Percentiles rank a stretch among this genome's conserved stretches.
phyloP scores from a whole-genome alignment of 1,139 yeast genomes.

The Yamadazyma triangularis region DNA sequence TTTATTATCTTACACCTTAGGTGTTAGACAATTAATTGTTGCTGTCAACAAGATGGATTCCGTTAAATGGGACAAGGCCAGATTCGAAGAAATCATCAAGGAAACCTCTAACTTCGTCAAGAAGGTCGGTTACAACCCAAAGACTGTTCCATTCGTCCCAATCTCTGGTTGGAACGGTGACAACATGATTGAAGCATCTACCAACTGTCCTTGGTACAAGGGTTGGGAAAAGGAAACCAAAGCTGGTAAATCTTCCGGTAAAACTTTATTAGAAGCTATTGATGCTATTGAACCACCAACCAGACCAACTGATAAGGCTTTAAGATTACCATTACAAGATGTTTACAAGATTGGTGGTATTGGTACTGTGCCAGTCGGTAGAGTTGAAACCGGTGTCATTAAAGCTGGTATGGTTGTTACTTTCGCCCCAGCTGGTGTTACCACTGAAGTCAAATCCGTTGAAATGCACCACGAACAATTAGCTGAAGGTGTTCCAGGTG shows the following conservation, averaged over 20 bases:
- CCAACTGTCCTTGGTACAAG: slow-evolving; percentile 90
- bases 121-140: slow-evolving; percentile 93
- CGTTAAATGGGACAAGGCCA: slow-evolving; percentile 77
- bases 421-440: slow-evolving; percentile 89
- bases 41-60: slow-evolving; percentile 95
- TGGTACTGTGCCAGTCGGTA: slow-evolving; percentile 92
- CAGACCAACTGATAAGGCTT: slow-evolving; percentile 88
- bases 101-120: slow-evolving; percentile 85
- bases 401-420: slow-evolving; percentile 90
- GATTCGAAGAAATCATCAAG: slow-evolving; percentile 80
- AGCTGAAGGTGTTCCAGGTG: slow-evolving; percentile 80
- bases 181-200: slow-evolving; percentile 81
- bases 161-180: slow-evolving; percentile 95
- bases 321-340: slow-evolving; percentile 89
- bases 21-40: slow-evolving; percentile 72
- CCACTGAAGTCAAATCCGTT: slow-evolving; percentile 91
- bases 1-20: slow-evolving; percentile 82
- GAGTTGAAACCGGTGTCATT: slow-evolving; percentile 90
- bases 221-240: slow-evolving; percentile 88
- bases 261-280: slow-evolving; percentile 85
- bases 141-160: slow-evolving; percentile 88
- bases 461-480: slow-evolving; percentile 93
- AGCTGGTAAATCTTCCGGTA: slow-evolving; percentile 69
- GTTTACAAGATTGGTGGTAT: slow-evolving; percentile 93
- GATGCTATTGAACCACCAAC: no score